A percentile compares a stretch with the other conserved stretches of the same genome.
Conservation (phyloP, 139 green algal species). For the Micractinium conductrix region DNA sequence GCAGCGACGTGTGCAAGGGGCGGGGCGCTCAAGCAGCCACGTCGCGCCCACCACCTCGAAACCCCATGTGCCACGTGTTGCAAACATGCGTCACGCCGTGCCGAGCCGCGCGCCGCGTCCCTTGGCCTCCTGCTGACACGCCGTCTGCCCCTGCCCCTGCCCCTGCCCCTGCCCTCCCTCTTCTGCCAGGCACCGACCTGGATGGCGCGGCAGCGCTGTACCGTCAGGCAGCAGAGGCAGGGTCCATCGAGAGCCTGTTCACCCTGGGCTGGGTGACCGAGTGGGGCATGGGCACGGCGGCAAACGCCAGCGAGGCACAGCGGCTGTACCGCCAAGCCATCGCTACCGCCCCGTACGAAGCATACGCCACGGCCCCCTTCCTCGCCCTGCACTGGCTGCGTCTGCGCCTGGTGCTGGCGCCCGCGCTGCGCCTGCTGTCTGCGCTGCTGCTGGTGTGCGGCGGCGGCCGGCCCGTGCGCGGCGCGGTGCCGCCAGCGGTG, state of each 20-base stretch:
- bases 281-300: conserved; percentile 7
- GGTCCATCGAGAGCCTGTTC: conserved; percentile 23
- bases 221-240: background rate
- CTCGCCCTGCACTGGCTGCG: conserved; percentile 35
- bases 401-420: conserved; percentile 9
- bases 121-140: background rate
- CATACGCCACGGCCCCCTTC: background rate
- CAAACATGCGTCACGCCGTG: too few species aligned
- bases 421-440: background rate
- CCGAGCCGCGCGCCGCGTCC: too few species aligned
- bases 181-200: conserved; percentile 1
- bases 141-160: background rate
- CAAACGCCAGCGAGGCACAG: background rate
- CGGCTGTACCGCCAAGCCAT: conserved; percentile 19
- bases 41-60: too few species aligned
- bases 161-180: background rate
- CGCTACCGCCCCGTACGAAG: background rate
- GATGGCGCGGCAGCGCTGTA: background rate
- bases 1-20: too few species aligned
- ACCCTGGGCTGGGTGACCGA: conserved; percentile 25
- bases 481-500: background rate
- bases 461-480: background rate
- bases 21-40: too few species aligned
- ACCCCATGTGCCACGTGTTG: too few species aligned
- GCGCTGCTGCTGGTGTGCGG: background rate